These are phyloP conservation scores for Botrytis cinerea DNA, from an alignment of 2,329 filamentous ascomycete species.

Conservation along the genomic window DNA sequence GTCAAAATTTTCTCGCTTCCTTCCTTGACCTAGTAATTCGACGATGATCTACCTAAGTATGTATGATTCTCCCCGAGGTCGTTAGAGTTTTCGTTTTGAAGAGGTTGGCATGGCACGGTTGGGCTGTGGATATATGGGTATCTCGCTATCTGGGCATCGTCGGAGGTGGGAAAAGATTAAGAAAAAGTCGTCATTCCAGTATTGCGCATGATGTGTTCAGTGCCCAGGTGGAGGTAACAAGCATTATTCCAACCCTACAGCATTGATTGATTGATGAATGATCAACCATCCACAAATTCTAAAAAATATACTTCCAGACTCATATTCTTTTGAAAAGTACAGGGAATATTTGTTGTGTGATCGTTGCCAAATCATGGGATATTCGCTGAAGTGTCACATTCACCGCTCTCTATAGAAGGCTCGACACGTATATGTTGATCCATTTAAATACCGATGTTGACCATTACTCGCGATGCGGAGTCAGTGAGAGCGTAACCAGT, in stretches of 20 bases:
- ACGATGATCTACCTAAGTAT: neutral
- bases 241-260: slow-evolving; percentile 20
- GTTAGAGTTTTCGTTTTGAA: neutral
- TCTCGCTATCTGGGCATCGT: slow-evolving; percentile 11
- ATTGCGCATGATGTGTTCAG: slow-evolving; percentile 24
- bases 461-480: slow-evolving; percentile 18
- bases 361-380: slow-evolving; percentile 26
- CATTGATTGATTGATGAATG: slow-evolving; percentile 25
- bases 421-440: slow-evolving; percentile 26
- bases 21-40: neutral
- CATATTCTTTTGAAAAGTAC: slow-evolving; percentile 3
- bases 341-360: slow-evolving; percentile 23
- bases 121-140: slow-evolving; percentile 19
- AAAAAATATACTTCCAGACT: slow-evolving; percentile 7
- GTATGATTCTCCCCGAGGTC: neutral
- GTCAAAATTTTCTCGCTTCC: neutral
- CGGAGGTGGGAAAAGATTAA: neutral
- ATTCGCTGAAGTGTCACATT: slow-evolving; percentile 25
- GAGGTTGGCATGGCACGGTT: slow-evolving; percentile 14
- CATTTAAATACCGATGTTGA: slow-evolving; percentile 22
- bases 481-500: slow-evolving; percentile 5
- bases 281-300: slow-evolving; percentile 18
- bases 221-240: slow-evolving; percentile 21
- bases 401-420: slow-evolving; percentile 19
- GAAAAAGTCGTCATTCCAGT: slow-evolving; percentile 21